Conservation (phyloP, 2,329 filamentous ascomycete genomes). For the Bipolaris cookei region DNA sequence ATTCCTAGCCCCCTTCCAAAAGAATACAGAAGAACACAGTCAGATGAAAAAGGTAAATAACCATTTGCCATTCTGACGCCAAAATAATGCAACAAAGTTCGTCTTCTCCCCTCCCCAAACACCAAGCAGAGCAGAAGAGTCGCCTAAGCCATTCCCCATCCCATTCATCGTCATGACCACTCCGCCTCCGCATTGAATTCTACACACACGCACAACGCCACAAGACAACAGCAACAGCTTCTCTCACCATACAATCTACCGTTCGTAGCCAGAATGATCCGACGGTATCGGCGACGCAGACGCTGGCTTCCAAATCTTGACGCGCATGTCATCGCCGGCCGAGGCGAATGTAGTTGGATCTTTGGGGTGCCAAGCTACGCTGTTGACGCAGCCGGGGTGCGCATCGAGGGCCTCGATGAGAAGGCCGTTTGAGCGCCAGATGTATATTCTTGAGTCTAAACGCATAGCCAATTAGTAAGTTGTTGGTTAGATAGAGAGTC, state of each 20-base stretch:
- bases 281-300: conserved; percentile 20
- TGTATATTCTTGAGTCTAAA: conserved; percentile 72
- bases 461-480: conserved; percentile 5
- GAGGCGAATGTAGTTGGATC: conserved; percentile 87
- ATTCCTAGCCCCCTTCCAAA: not conserved
- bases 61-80: not conserved
- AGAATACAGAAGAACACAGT: not conserved
- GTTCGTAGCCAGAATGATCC: conserved; percentile 31
- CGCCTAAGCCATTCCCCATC: not conserved
- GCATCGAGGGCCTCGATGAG: conserved; percentile 78
- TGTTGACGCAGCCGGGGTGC: conserved; percentile 81
- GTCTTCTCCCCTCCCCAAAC: not conserved
- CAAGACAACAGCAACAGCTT: not conserved
- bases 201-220: too few relatives aligned
- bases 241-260: conserved; percentile 14
- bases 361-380: conserved; percentile 85
- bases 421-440: conserved; percentile 87
- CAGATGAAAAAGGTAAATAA: not conserved
- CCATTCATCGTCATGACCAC: not conserved
- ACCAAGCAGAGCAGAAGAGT: too few relatives aligned
- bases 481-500: not conserved
- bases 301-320: conserved; percentile 72
- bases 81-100: not conserved
- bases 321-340: conserved; percentile 83
- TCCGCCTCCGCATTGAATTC: too few relatives aligned